Evolutionary conservation across 305 asterid species (phyloP).

Genomic region (Fraxinus ornus): DNA sequence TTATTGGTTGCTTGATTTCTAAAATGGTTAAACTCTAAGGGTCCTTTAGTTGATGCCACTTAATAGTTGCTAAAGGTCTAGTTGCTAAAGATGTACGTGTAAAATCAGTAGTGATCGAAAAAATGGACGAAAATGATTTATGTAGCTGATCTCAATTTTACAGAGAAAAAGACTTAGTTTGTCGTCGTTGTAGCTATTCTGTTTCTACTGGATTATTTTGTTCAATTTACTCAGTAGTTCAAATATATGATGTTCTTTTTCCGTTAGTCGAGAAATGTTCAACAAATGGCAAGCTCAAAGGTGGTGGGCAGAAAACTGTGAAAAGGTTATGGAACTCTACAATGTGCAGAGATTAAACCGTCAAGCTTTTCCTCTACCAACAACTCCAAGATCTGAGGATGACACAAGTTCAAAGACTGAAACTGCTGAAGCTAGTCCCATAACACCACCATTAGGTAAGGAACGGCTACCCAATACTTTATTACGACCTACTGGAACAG

Average conservation of each 20-base stretch:
- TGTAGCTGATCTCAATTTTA: background rate
- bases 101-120: background rate
- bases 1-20: slow-evolving; percentile 34
- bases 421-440: slow-evolving; percentile 65
- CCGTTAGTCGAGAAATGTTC: slow-evolving; percentile 75
- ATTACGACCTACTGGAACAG: slow-evolving; percentile 41
- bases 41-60: slow-evolving; percentile 33
- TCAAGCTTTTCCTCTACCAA: slow-evolving; percentile 80
- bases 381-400: slow-evolving; percentile 78
- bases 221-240: background rate
- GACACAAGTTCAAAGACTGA: slow-evolving; percentile 60
- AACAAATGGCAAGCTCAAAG: slow-evolving; percentile 95
- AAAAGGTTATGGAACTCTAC: slow-evolving; percentile 81
- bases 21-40: slow-evolving; percentile 24
- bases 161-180: background rate
- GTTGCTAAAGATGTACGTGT: background rate
- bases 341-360: slow-evolving; percentile 82
- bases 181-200: background rate
- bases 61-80: slow-evolving; percentile 27
- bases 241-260: slow-evolving; percentile 1
- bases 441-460: slow-evolving; percentile 67
- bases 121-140: background rate
- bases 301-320: slow-evolving; percentile 95
- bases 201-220: background rate
- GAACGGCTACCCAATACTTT: slow-evolving; percentile 71